Evolutionary conservation across 163 green algal genomes (phyloP).

Genomic region (Scenedesmus sp.): DNA sequence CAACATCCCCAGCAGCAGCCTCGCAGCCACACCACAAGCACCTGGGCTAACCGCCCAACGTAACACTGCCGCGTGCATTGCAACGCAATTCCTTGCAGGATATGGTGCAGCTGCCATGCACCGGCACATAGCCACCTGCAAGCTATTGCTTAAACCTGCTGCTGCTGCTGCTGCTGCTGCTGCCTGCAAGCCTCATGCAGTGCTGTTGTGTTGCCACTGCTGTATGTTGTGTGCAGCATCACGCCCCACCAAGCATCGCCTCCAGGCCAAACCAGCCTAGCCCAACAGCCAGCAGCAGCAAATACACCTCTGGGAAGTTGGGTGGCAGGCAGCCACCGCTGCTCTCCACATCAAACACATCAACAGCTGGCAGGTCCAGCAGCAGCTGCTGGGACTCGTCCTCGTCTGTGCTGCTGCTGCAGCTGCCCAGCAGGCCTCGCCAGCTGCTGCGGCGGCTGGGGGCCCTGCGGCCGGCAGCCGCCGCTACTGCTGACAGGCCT

Average conservation of each 20-base stretch:
- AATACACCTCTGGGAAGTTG: background rate
- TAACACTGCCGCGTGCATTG: no score
- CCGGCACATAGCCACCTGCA: no score
- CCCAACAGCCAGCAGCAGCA: constrained; percentile 5
- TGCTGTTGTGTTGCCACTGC: background rate
- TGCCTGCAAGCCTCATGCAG: no score
- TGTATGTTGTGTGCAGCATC: background rate
- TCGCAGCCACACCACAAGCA: no score
- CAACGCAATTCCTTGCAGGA: no score
- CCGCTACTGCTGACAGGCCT: background rate
- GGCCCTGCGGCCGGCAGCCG: background rate
- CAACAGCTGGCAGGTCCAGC: background rate
- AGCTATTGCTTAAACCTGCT: no score
- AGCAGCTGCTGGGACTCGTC: background rate
- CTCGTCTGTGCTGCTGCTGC: background rate
- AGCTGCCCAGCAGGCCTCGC: background rate
- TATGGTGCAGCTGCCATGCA: no score
- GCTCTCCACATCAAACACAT: constrained; percentile 5
- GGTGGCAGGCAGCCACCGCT: background rate
- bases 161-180: no score
- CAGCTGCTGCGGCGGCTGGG: background rate
- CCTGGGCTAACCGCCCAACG: no score
- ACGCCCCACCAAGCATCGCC: background rate
- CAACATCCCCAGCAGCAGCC: no score
- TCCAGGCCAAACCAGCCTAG: background rate